A percentile compares a stretch with the other conserved stretches of the same genome.
Evolutionary conservation across 176 grass and related monocot species (phyloP).

Genomic region (Rhipidocladum racemiflorum): DNA sequence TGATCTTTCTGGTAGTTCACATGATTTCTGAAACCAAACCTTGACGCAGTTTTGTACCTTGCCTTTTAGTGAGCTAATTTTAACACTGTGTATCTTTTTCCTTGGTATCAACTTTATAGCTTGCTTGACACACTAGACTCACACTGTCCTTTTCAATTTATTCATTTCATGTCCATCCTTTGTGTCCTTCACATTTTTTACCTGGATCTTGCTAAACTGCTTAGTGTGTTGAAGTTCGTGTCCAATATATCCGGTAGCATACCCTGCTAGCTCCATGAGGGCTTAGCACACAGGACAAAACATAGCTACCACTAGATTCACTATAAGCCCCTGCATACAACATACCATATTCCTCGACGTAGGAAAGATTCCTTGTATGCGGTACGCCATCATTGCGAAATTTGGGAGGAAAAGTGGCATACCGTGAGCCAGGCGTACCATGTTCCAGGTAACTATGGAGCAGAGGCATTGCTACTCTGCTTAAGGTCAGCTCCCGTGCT

Average conservation of each 20-base stretch:
- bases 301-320: not conserved
- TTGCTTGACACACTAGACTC: not conserved
- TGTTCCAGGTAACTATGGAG: not conserved
- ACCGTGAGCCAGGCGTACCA: not conserved
- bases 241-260: not conserved
- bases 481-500: not conserved
- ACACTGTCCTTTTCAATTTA: not conserved
- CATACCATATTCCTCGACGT: not conserved
- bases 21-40: slow-evolving; percentile 10
- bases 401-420: not conserved
- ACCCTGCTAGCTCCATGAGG: not conserved
- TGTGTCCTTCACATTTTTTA: slow-evolving; percentile 21
- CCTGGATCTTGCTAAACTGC: not conserved
- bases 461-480: not conserved
- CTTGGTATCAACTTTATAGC: slow-evolving; percentile 3
- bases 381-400: not conserved
- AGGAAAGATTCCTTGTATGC: not conserved
- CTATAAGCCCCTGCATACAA: not conserved
- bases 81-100: not conserved
- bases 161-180: not conserved
- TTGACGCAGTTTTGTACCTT: not conserved
- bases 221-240: not conserved
- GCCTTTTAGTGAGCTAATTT: not conserved
- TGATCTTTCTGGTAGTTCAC: not conserved
- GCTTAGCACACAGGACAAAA: not conserved